Evolutionary conservation across 805 yeast genomes (phyloP), one percentile per base, ranked within the genome.

Genomic region (Candida loeiensis): DNA sequence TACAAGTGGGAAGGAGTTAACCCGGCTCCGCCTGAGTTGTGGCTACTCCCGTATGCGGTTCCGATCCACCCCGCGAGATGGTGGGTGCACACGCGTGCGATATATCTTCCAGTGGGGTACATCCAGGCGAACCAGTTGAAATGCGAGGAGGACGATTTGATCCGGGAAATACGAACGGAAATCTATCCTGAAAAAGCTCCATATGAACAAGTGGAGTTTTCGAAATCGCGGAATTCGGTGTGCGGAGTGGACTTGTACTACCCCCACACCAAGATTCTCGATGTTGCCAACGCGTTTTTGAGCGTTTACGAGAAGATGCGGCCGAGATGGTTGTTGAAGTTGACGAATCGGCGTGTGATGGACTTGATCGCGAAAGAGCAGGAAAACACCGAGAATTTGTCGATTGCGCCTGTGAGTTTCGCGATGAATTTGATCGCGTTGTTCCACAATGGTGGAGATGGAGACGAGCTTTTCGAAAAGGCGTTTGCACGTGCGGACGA

Each of bases 51-150:
- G 1, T 85, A 88, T 45, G 56, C 71, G 36, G 53, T 83, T 2
- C 95, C 96, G 0, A 69, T 89, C 29, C 98, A 93, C 55, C 99
- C 99, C 1, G 95, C 90, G 25, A 76, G 86, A 56, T 93, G 98
- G 99, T 93, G 99, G 99, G 96, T 91, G 16, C 99, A 93, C 55
- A 90, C 97, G 0, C 71, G 99, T 41, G 95, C 93, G 1, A 86
- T 93, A 16, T 93, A 90, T 53, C 60, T 85, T 24, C 90, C 98
- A 0, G 66, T 91, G 52, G 91, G 96, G 13, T 93, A 91, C 58
- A 58, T 93, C 6, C 78, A 84, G 11, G 67, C 85, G 36, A 70
- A 74, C 21, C 64, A 65, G 41, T 67, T 73, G 26, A 65, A 71
- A 40, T 82, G 88, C 52, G 76, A 72, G 4, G 51, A 83, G 39